A percentile compares a stretch with the other conserved stretches of the same genome.
Conservation (phyloP, 345 rosid species). For the Eucalyptus regnans region DNA sequence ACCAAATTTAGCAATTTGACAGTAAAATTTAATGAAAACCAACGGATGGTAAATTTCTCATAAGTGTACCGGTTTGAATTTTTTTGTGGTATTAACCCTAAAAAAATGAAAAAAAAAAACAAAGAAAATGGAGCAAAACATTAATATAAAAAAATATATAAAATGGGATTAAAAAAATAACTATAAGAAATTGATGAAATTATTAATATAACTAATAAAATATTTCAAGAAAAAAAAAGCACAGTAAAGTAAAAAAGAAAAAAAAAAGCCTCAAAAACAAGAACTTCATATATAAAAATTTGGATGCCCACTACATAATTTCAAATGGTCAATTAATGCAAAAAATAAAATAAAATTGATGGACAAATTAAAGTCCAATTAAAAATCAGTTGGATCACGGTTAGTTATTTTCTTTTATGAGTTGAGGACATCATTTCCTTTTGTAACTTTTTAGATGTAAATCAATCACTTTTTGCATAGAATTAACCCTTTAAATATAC, state of each 20-base stretch:
- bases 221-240: background rate
- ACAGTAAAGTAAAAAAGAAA: background rate
- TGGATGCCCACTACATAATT: background rate
- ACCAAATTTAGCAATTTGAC: no score
- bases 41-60: fast-evolving
- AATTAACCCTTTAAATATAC: background rate
- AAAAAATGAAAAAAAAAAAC: background rate
- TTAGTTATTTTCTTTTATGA: background rate
- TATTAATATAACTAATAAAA: background rate
- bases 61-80: fast-evolving
- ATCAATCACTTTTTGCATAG: background rate
- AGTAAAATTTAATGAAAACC: no score
- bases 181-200: background rate
- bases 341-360: background rate
- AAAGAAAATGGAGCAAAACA: background rate
- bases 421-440: background rate
- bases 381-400: background rate
- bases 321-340: background rate
- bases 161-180: background rate
- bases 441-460: background rate
- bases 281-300: background rate
- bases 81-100: no score
- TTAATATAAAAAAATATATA: background rate
- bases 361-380: background rate
- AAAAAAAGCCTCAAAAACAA: background rate